Base-by-base conservation (phyloP, 305 asterid species). In the Fraxinus nigra region DNA sequence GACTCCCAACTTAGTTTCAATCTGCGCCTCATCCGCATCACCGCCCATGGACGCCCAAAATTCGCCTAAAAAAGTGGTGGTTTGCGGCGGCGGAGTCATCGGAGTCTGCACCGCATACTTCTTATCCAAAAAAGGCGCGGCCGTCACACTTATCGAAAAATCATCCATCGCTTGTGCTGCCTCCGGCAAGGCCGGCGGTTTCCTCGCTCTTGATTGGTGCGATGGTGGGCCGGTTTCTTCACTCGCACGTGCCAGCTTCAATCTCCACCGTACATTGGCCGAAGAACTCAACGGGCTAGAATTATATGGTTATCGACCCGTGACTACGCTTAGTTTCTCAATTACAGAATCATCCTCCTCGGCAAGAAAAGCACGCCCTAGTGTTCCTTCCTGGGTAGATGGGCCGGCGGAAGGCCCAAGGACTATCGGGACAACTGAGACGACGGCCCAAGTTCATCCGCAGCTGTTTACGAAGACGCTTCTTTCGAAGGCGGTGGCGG, bases 101-200 rank as follows among this genome's bases (percentile, higher is more conserved):
- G 97, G 99, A 26, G 97, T 91, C 4, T 93, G 95, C 95, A 87
- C 94, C 54, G 98, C 99, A 20, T 95, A 93, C 81, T 95, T 91
- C 89, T 22, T 92, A 34, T 90, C 98, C 72, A 88, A 93, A 84
- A 85, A 82, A 20, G 94, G 96, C 81, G 97, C 94, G 82, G 56
- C 87, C 73, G 97, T 95, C 40, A 95, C 98, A 1, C 91, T 95
- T 54, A 85, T 95, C 51, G 98, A 95, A 72, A 83, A 94, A 87
- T 92, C 98, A 1, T 92, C 99, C 28, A 86, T 95, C 13, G 99
- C 98, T 38, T 92, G 97, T 83, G 98, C 90, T 0, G 97, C 98
- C 54, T 94, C 98, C 13, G 99, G 97, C n/a, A 93, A 94, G 78
- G 96, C 97, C 56, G 99, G 98, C 7, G 99, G 98, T 3, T 95